phyloP scores from a whole-genome alignment of 2,329 filamentous ascomycete genomes.

The Sclerotinia sclerotiorum region DNA sequence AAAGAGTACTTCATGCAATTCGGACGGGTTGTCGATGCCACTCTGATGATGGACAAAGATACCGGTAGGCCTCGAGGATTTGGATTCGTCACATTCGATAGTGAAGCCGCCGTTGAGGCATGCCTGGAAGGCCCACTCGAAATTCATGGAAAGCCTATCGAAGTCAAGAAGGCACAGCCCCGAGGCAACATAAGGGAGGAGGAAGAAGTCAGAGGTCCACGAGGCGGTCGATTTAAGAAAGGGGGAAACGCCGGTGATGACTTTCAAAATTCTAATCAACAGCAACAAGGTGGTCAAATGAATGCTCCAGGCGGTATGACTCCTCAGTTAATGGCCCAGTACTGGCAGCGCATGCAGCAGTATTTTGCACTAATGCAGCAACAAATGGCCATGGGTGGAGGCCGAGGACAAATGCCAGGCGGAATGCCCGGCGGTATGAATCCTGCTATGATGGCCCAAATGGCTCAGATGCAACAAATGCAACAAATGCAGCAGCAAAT shows the following conservation, averaged over 20 bases:
- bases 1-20: slow-evolving; percentile 97
- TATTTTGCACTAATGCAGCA: slow-evolving; percentile 96
- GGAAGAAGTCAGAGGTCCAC: slow-evolving; percentile 65
- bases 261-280: slow-evolving; percentile 44
- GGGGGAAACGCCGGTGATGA: slow-evolving; percentile 46
- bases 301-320: slow-evolving; percentile 67
- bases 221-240: slow-evolving; percentile 57
- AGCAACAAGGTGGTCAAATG: slow-evolving; percentile 40
- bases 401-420: slow-evolving; percentile 58
- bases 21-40: slow-evolving; percentile 92
- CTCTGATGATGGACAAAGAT: slow-evolving; percentile 99
- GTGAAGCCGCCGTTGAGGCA: slow-evolving; percentile 88
- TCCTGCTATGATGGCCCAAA: slow-evolving; percentile 72
- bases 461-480: slow-evolving; percentile 74
- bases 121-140: slow-evolving; percentile 82
- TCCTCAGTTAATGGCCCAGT: slow-evolving; percentile 96
- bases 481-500: slow-evolving; percentile 59
- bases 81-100: slow-evolving; percentile 97
- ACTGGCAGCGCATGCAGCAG: slow-evolving; percentile 98
- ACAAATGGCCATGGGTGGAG: slow-evolving; percentile 72
- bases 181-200: slow-evolving; percentile 92
- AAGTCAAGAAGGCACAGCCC: slow-evolving; percentile 97
- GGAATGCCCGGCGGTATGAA: slow-evolving; percentile 63
- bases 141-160: slow-evolving; percentile 93
- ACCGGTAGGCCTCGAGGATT: slow-evolving; percentile 96